Conservation (phyloP, 306 rosid species). For the Acacia crassicarpa region DNA sequence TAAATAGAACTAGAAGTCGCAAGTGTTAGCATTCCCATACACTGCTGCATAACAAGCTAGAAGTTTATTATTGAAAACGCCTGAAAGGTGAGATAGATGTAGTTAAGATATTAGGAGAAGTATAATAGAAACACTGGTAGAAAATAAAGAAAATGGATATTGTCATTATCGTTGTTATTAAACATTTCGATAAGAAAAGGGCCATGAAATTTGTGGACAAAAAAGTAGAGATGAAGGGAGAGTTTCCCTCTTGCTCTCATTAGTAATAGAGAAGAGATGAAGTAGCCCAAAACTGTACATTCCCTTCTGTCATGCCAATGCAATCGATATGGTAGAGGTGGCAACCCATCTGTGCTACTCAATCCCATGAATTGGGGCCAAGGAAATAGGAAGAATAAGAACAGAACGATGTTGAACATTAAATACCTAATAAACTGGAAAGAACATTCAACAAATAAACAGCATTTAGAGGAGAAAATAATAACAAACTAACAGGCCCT, state of each 20-base stretch:
- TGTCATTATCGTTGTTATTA: background rate
- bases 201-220: slow-evolving; percentile 4
- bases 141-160: background rate
- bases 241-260: background rate
- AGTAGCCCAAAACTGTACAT: background rate
- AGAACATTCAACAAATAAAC: background rate
- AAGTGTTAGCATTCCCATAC: background rate
- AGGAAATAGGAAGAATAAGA: background rate
- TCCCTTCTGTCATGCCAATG: background rate
- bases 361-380: background rate
- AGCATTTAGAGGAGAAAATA: background rate
- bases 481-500: background rate
- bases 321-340: background rate
- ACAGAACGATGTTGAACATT: background rate
- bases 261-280: slow-evolving; percentile 16
- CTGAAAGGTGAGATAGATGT: background rate
- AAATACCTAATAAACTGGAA: background rate
- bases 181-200: background rate
- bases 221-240: background rate
- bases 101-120: background rate
- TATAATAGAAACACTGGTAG: background rate
- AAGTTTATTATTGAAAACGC: background rate
- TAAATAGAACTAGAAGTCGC: background rate
- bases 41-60: background rate
- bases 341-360: background rate